Evolutionary conservation across 192 early-diverging fungal species (phyloP).

Genomic region (Linnemannia hyalina): DNA sequence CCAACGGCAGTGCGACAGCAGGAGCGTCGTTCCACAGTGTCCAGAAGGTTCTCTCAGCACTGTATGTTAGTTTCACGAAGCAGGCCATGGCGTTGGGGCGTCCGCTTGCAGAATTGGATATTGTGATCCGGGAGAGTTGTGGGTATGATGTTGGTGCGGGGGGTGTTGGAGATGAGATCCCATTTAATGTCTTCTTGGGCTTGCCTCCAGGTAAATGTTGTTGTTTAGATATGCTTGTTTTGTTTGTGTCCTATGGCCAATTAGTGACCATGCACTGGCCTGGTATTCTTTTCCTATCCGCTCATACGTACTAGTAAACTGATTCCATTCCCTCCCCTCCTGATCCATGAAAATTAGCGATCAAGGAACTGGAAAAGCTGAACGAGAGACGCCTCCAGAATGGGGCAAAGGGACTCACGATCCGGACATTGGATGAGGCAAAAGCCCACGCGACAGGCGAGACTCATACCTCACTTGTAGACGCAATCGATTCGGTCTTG

Average conservation of each 20-base stretch:
- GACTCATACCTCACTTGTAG: slow-evolving; percentile 18
- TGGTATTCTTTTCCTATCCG: neutral
- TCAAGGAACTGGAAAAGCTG: slow-evolving; percentile 5
- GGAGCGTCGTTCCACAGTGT: slow-evolving; percentile 35
- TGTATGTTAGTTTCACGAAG: slow-evolving; percentile 68
- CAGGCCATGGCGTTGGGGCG: slow-evolving; percentile 51
- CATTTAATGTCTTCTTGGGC: slow-evolving; percentile 59
- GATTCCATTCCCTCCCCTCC: no score
- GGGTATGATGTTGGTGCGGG: slow-evolving; percentile 67
- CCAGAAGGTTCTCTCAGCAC: slow-evolving; percentile 28
- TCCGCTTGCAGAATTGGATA: slow-evolving; percentile 66
- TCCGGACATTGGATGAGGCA: slow-evolving; percentile 18
- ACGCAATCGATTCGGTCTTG: slow-evolving; percentile 19
- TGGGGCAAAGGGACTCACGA: slow-evolving; percentile 1
- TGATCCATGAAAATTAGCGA: neutral
- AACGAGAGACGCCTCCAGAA: slow-evolving; percentile 18
- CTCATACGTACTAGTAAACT: neutral
- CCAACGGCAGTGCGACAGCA: neutral
- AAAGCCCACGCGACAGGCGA: slow-evolving; percentile 9
- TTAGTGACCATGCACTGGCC: neutral
- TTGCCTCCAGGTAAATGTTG: slow-evolving; percentile 48
- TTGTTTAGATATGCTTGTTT: neutral
- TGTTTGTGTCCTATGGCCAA: neutral
- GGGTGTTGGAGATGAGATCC: slow-evolving; percentile 20
- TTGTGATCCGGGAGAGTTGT: slow-evolving; percentile 71